Evolutionary conservation across 768 basidiomycete species (phyloP), one percentile per base, ranked within the genome.

Genomic region (Omphalotus guepiniiformis): DNA sequence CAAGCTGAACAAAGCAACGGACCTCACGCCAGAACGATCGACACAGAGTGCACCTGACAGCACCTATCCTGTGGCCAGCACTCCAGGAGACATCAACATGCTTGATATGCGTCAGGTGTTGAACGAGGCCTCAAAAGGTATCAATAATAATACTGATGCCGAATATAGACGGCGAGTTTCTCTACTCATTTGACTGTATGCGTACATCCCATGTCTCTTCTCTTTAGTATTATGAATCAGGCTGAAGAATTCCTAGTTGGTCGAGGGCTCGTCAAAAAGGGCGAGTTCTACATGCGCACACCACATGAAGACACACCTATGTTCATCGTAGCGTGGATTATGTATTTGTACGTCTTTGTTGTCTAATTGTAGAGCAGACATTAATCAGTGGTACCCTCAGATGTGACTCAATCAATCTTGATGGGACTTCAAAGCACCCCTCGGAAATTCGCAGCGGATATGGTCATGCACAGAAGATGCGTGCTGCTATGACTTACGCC

Each of bases 381-480:
- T 12, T 21, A 45, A 29, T 34, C 12, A 35, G 32, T 21, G 25
- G 11, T 47, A 30, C 28, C 25, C 26, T 8, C 37, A 66, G 64
- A 12, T 66, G 63, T 28, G 61, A 66, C 37, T 52, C 52, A 22
- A 52, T 63, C 23, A 50, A 43, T 16, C 51, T 62, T n/a, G 58
- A 66, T 27, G 57, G 63, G 13, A 47, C 47, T 8, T 19, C 44
- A 16, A 62, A 60, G 12, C 47, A 54, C 18, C 16, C 35, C 2
- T 50, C 22, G 1, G 42, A 47, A 2, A 18, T 50, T 2, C 47
- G 53, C 1, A 50, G 39, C 13, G 56, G 60, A 6, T 69, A 63
- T 35, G 43, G 55, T 2, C 62, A 69, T 60, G 66, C 68, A 0
- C 68, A 69, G 47, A 69, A 69, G 38, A 66, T 71, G 58, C 42